Base-by-base conservation (phyloP, 2,329 filamentous ascomycete genomes). In the Xylariaceae sp. region DNA sequence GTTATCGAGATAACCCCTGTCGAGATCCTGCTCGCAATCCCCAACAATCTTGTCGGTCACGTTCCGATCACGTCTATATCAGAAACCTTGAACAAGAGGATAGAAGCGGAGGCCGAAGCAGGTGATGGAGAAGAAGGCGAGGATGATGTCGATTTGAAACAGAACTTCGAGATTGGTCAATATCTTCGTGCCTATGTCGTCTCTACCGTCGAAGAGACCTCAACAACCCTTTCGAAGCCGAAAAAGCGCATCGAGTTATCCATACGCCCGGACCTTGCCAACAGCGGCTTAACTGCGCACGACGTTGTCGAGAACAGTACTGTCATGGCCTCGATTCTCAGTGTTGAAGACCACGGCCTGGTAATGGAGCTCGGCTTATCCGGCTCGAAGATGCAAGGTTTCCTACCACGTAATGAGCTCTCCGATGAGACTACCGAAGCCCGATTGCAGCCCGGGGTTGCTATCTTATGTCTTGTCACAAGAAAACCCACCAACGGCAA, bases 311-410 rank as follows among this genome's bases (percentile, higher is more conserved):
- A 76, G 31, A 85, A 95, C 57, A 76, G 73, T 50, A 89, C 87
- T 34, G 71, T 97, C 16, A 94, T 97, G 75, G 91, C 89, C 2
- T 85, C 89, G 0, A 83, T 98, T 19, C 67, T 78, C 38, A 98
- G 91, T 64, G 85, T 94, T n/a, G 91, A 98, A 64, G 94, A 98
- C 55, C 90, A 95, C 58, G 93, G 93, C 47, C 77, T 93, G 43
- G 79, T 97, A 42, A 95, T 98, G 89, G 89, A 96, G 53, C 67
- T 97, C 29, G 89, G 89, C 15, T 71, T 97, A 6, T 73, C 81
- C 28, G 79, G 81, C 39, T 68, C 74, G 24, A 75, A 79, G 29
- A 63, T 90, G 39, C 83, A 82, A 49, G 93, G 87, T 3, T 98
- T 98, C 66, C 74, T 98, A 58, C 79, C 89, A 4, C 86, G 85